Base-by-base conservation (phyloP, 352 stramenopile species). In the Globisporangium viniferum region DNA sequence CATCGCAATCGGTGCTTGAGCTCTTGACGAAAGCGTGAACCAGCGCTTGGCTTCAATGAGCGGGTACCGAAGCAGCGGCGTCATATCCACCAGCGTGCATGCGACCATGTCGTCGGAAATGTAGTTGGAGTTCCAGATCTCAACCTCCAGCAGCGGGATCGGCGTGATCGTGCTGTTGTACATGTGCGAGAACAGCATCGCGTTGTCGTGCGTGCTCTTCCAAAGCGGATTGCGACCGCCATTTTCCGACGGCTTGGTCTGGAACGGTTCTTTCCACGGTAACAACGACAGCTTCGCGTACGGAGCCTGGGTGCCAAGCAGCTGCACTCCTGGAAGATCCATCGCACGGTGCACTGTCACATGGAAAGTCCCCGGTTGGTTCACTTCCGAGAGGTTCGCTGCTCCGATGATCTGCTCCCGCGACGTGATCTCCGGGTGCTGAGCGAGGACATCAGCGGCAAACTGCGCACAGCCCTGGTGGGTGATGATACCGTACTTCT, bases 161-260 rank as follows among this genome's bases (percentile, higher is more conserved):
- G 88, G 88, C 2, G 88, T 96, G 74, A 94, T 94, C 14, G 79
- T 88, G 69, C 86, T 94, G 75, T 94, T 96, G 77, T 94, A 96
- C 81, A 94, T 93, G 75, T 96, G 88, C 36, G 88, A 84, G 53
- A 96, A 90, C 27, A 90, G 82, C 82, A 94, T 90, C 64, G 72
- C 76, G 59, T 94, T 94, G 64, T 92, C 84, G 62, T 94, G 84
- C 51, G 77, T 76, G 62, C 64, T 81, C 46, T 79, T 84, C 86
- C 86, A 96, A 27, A 89, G 73, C 22, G 88, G 88, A 63, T 93
- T 86, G 10, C 82, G 82, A 4, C 86, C 88, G 27, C 88, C 86
- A 53, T 80, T 90, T 64, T 94, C 85, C 15, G 80, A 77, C 1
- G 86, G 74, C 59, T 92, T 93, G 0, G 88, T 96, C 67, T 94